phyloP scores from a whole-genome alignment of 148 eudicot genomes.

The Camellia granthamiana region DNA sequence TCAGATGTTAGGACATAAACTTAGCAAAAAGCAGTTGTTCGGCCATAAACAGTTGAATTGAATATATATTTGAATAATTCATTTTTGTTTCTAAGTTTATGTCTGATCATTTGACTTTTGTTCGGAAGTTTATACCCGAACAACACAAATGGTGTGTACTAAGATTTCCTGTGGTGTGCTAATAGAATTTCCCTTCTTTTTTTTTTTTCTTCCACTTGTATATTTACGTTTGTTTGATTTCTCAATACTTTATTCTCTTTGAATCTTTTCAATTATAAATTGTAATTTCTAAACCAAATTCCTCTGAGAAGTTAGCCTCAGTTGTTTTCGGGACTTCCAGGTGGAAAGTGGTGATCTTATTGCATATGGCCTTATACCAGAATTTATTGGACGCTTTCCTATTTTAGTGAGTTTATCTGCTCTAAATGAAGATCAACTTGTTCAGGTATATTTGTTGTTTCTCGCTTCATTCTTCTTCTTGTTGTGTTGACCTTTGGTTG shows the following conservation, averaged over 20 bases:
- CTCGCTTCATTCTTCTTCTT: background rate
- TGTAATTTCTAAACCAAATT: background rate
- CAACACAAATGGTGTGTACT: too few relatives aligned
- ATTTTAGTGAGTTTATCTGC: constrained; percentile 55
- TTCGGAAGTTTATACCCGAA: too few relatives aligned
- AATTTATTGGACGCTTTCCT: constrained; percentile 63
- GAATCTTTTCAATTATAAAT: background rate
- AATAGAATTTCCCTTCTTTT: too few relatives aligned
- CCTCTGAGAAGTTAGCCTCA: background rate
- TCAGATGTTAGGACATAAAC: too few relatives aligned
- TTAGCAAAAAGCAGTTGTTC: too few relatives aligned
- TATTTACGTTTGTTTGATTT: background rate
- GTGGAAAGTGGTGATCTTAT: constrained; percentile 61
- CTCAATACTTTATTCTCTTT: background rate
- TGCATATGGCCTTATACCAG: constrained; percentile 74
- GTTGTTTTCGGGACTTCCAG: constrained; percentile 28
- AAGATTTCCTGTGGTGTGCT: too few relatives aligned
- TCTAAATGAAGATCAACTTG: constrained; percentile 59
- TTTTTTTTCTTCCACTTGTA: background rate
- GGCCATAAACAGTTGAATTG: too few relatives aligned
- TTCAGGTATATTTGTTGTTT: constrained; percentile 38
- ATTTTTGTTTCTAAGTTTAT: too few relatives aligned
- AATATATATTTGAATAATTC: too few relatives aligned
- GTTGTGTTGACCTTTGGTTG: background rate
- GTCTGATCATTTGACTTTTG: too few relatives aligned